phyloP scores from a whole-genome alignment of 768 basidiomycete species.

The Suillus fuscotomentosus region DNA sequence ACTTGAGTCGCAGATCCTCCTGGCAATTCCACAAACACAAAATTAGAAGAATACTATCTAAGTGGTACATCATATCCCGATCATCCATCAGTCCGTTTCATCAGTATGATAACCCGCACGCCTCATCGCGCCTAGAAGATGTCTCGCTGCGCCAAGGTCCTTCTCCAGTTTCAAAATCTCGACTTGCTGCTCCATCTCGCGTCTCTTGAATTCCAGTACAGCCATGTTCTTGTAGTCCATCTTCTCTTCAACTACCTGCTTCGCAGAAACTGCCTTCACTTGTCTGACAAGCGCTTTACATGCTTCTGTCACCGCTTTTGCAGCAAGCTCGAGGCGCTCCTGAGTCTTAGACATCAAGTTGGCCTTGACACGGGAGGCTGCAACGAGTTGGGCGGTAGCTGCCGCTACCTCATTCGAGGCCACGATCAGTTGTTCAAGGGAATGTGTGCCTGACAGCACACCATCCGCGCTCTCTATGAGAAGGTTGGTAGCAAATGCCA shows the following conservation, averaged over 20 bases:
- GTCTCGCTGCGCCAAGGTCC: conserved; percentile 85
- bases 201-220: conserved; percentile 90
- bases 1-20: background rate
- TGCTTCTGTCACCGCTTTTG: conserved; percentile 96
- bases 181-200: conserved; percentile 99
- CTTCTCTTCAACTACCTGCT: conserved; percentile 78
- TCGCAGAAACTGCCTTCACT: conserved; percentile 92
- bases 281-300: conserved; percentile 96
- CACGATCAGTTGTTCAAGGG: conserved; percentile 97
- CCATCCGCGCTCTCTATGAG: conserved; percentile 98
- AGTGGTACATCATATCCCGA: background rate
- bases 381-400: conserved; percentile 96
- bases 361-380: conserved; percentile 97
- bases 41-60: background rate
- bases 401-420: conserved; percentile 99
- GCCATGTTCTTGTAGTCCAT: conserved; percentile 89
- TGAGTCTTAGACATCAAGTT: conserved; percentile 99
- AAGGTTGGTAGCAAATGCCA: conserved; percentile 93
- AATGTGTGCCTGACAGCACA: conserved; percentile 93
- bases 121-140: conserved; percentile 80
- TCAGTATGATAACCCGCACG: conserved; percentile 88
- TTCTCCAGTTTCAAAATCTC: conserved; percentile 96
- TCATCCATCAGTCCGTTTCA: conserved; percentile 58
- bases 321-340: conserved; percentile 91
- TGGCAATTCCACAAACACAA: background rate